Evolutionary conservation across 495 filamentous ascomycete species (phyloP), one percentile per base, ranked within the genome.

Genomic region (Cercophora samala): DNA sequence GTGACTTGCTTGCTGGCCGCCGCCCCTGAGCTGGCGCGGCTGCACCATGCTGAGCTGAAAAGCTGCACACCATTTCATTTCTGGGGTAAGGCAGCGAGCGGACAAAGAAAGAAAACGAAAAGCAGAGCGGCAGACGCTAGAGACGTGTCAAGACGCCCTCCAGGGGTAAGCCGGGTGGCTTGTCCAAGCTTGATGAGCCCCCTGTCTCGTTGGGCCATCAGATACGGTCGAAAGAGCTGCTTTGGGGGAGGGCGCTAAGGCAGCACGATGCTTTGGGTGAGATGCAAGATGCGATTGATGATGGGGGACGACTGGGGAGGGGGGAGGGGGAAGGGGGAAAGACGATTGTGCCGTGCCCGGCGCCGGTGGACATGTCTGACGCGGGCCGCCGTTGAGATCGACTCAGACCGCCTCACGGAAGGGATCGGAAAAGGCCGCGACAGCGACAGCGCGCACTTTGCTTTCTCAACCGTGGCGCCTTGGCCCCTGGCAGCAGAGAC

Each of bases 321-420:
- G 15, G 17, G 19, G 17, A 18, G 3, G 52, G 17, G 15, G 52
- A 18, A 21, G 4, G 4, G 4, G 4, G 52, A 4, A 17, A 54
- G 17, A 4, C 17, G 52, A 54, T 13, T 21, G 19, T 56, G 53
- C 53, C 53, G 22, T 56, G 53, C 22, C 53, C 22, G n/a, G 53
- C n/a, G 53, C 37, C 37, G 37, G 37, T 18, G 53, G 21, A 58
- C 54, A 66, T 69, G 68, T 69, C 64, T 69, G 64, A 66, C 64
- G 11, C 37, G 60, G 64, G 68, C 58, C 58, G 61, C 64, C 65
- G 64, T 70, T 70, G 68, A 67, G 68, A 67, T 67, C 58, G 64
- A 66, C 65, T 64, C 65, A 67, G 61, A 59, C 56, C 58, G 58
- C 58, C 56, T 53, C 62, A 25, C 51, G 56, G 58, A 64, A 56